Conservation (phyloP, 2,329 filamentous ascomycete genomes). For the Mycosphaerella sp. region DNA sequence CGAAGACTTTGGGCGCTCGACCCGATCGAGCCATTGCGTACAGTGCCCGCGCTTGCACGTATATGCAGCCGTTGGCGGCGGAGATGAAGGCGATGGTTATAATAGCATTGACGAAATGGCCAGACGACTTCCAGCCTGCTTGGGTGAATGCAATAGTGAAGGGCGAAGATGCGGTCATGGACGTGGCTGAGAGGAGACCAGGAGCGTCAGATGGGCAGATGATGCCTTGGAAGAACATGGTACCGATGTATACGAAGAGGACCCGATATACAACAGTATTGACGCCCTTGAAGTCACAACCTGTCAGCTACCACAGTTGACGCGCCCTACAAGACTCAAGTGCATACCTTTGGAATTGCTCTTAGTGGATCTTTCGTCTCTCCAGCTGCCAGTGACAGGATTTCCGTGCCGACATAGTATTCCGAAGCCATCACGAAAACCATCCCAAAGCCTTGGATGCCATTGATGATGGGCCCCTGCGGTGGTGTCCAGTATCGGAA, state of each 20-base stretch:
- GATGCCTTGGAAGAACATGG: conserved; percentile 6
- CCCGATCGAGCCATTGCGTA: neutral
- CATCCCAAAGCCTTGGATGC: neutral
- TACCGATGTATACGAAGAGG: conserved; percentile 3
- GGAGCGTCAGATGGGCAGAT: conserved; percentile 2
- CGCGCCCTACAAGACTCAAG: too few relatives aligned
- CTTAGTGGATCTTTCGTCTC: neutral
- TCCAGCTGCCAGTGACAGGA: neutral
- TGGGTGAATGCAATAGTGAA: conserved; percentile 3
- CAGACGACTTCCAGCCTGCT: conserved; percentile 2
- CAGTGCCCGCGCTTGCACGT: conserved; percentile 2
- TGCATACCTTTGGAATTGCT: neutral
- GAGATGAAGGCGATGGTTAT: conserved; percentile 6
- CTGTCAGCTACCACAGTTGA: too few relatives aligned
- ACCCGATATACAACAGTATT: conserved; percentile 4
- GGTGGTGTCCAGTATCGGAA: conserved; percentile 3
- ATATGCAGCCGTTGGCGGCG: conserved; percentile 2
- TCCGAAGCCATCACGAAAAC: conserved; percentile 5
- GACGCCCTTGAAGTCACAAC: neutral
- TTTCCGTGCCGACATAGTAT: conserved; percentile 2
- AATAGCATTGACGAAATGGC: conserved; percentile 3
- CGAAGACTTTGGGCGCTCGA: neutral
- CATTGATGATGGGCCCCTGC: conserved; percentile 2
- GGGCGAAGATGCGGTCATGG: conserved; percentile 1
- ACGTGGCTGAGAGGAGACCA: neutral